Conservation (phyloP, 2,329 filamentous ascomycete genomes). For the Fusarium pseudograminearum region DNA sequence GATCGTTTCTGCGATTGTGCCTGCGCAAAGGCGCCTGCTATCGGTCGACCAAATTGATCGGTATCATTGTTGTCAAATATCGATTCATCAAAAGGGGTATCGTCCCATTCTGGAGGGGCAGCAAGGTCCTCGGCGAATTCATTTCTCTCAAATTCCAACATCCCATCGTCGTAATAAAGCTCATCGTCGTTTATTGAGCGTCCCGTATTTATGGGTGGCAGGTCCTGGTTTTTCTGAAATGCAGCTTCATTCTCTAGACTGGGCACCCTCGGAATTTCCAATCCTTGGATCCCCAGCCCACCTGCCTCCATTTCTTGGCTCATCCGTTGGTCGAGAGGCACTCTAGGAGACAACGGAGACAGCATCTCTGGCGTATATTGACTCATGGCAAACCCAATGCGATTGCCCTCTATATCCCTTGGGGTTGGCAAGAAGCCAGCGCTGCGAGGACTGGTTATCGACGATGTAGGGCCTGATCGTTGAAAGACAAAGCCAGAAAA, state of each 20-base stretch:
- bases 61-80: slow-evolving; percentile 78
- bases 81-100: slow-evolving; percentile 75
- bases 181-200: slow-evolving; percentile 64
- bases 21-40: slow-evolving; percentile 68
- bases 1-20: slow-evolving; percentile 62
- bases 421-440: slow-evolving; percentile 64
- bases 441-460: slow-evolving; percentile 63
- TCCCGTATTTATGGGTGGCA: slow-evolving; percentile 24
- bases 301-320: slow-evolving; percentile 43
- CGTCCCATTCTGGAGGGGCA: slow-evolving; percentile 59
- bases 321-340: slow-evolving; percentile 21
- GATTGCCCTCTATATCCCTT: slow-evolving; percentile 65
- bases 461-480: slow-evolving; percentile 64
- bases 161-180: slow-evolving; percentile 76
- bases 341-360: slow-evolving; percentile 30
- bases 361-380: slow-evolving; percentile 56
- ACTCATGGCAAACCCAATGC: slow-evolving; percentile 68
- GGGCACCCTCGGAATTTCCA: slow-evolving; percentile 41
- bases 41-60: slow-evolving; percentile 70
- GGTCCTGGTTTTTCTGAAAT: slow-evolving; percentile 41
- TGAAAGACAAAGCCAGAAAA: slow-evolving; percentile 71
- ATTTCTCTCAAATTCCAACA: slow-evolving; percentile 60
- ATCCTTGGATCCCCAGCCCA: slow-evolving; percentile 60
- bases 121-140: slow-evolving; percentile 62
- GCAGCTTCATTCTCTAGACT: slow-evolving; percentile 38